Conservation (phyloP, 345 rosid genomes). For the Salix arbutifolia region DNA sequence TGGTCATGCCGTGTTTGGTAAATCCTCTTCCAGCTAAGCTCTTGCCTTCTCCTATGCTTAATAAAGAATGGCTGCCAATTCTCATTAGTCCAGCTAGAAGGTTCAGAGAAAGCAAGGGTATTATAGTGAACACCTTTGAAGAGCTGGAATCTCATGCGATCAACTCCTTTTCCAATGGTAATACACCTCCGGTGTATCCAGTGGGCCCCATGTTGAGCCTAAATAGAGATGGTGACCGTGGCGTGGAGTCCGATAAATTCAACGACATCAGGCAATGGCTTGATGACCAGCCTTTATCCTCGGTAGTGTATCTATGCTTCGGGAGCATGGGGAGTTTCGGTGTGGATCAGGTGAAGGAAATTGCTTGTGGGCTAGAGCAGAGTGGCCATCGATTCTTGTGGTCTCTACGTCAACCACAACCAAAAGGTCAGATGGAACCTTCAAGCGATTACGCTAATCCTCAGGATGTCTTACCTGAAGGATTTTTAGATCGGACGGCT, state of each 20-base stretch:
- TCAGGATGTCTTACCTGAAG: background rate
- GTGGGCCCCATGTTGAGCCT: conserved; percentile 10
- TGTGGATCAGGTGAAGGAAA: conserved; percentile 13
- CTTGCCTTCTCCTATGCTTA: conserved; percentile 3
- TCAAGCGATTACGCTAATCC: background rate
- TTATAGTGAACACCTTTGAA: conserved; percentile 8
- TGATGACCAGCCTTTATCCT: conserved; percentile 17
- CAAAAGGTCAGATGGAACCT: background rate
- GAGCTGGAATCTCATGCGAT: conserved; percentile 11
- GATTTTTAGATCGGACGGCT: background rate
- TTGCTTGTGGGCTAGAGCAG: background rate
- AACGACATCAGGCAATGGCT: conserved; percentile 12
- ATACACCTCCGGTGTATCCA: background rate
- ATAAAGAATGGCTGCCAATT: background rate
- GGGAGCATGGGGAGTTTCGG: conserved; percentile 17
- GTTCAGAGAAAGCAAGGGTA: background rate
- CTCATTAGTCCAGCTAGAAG: background rate
- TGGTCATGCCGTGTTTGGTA: no score
- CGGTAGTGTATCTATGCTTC: conserved; percentile 20
- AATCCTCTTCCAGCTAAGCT: conserved; percentile 1
- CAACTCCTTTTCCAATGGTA: background rate
- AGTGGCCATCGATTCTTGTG: conserved; percentile 17
- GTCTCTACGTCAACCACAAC: conserved; percentile 14
- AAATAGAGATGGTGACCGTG: background rate
- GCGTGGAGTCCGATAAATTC: background rate